A percentile compares a stretch with the other conserved stretches of the same genome.
Conservation (phyloP, 768 basidiomycete species). For the Serpula lacrymans region DNA sequence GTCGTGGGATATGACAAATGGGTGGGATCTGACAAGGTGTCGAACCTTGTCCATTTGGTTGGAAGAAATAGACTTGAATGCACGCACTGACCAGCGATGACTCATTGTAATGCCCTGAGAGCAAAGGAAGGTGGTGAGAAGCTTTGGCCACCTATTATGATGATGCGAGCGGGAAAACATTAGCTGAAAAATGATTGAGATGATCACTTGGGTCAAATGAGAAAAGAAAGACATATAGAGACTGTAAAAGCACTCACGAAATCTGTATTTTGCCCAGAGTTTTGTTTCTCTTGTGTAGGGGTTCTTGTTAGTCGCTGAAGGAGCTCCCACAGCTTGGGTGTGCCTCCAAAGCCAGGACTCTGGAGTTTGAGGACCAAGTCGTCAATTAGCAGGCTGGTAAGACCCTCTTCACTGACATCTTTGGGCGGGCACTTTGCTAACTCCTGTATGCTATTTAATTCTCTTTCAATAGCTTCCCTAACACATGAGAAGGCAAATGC, state of each 20-base stretch:
- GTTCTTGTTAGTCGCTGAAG: slow-evolving; percentile 6
- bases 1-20: slow-evolving; percentile 33
- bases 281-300: slow-evolving; percentile 6
- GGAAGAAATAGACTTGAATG: too few species aligned
- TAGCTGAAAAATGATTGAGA: background rate
- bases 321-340: slow-evolving; percentile 11
- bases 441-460: slow-evolving; percentile 13
- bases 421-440: slow-evolving; percentile 12
- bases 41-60: slow-evolving; percentile 17
- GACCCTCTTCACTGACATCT: slow-evolving; percentile 9
- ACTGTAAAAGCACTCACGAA: too few species aligned
- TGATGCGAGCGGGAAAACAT: slow-evolving; percentile 1
- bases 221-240: background rate
- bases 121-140: slow-evolving; percentile 1
- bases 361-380: slow-evolving; percentile 1
- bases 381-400: slow-evolving; percentile 11
- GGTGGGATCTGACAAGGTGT: slow-evolving; percentile 28
- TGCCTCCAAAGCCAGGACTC: slow-evolving; percentile 1
- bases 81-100: slow-evolving; percentile 1
- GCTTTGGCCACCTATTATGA: background rate
- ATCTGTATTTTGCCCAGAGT: slow-evolving; percentile 14
- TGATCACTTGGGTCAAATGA: background rate
- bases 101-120: slow-evolving; percentile 2
- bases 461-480: slow-evolving; percentile 8
- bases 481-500: slow-evolving; percentile 19